A percentile compares a stretch with the other conserved stretches of the same genome.
Evolutionary conservation across 2,329 filamentous ascomycete species (phyloP).

Genomic region (Coniella lustricola): DNA sequence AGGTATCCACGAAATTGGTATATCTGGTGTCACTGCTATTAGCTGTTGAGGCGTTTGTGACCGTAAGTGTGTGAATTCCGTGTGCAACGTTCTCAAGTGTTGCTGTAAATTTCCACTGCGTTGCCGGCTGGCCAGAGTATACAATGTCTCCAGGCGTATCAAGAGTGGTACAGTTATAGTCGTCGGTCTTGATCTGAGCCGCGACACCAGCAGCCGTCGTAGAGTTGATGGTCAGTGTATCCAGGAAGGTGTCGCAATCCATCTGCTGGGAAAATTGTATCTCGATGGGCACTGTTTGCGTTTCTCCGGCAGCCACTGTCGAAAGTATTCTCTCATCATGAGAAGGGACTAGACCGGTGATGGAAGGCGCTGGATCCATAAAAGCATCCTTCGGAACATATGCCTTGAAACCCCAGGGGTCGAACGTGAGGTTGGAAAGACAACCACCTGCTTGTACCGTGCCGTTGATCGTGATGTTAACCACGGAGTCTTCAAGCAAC

Average conservation of each 20-base stretch:
- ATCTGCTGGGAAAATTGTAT: constrained; percentile 54
- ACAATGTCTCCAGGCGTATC: constrained; percentile 26
- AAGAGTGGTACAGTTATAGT: constrained; percentile 37
- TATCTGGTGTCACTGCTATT: constrained; percentile 36
- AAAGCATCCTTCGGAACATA: constrained; percentile 49
- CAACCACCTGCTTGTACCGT: constrained; percentile 47
- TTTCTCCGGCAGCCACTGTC: constrained; percentile 30
- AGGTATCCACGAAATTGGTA: constrained; percentile 51
- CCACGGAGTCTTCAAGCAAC: constrained; percentile 38
- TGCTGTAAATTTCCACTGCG: constrained; percentile 45
- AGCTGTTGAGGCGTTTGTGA: constrained; percentile 44
- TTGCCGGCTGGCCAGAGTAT: constrained; percentile 43
- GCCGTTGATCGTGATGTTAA: constrained; percentile 38
- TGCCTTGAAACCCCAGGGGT: constrained; percentile 51
- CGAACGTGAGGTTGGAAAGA: constrained; percentile 42
- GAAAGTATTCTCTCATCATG: constrained; percentile 40
- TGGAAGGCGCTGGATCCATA: constrained; percentile 44
- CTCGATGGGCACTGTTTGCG: constrained; percentile 10
- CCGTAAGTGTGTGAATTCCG: constrained; percentile 51
- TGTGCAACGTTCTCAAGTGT: constrained; percentile 50
- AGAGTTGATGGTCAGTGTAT: constrained; percentile 45
- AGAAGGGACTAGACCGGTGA: constrained; percentile 54
- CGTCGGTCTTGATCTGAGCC: constrained; percentile 36
- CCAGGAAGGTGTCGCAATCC: constrained; percentile 49
- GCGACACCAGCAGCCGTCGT: constrained; percentile 37